These are phyloP conservation scores for Ogataea paradorogensis DNA, from an alignment of 805 yeast species.

Conservation along the genomic window DNA sequence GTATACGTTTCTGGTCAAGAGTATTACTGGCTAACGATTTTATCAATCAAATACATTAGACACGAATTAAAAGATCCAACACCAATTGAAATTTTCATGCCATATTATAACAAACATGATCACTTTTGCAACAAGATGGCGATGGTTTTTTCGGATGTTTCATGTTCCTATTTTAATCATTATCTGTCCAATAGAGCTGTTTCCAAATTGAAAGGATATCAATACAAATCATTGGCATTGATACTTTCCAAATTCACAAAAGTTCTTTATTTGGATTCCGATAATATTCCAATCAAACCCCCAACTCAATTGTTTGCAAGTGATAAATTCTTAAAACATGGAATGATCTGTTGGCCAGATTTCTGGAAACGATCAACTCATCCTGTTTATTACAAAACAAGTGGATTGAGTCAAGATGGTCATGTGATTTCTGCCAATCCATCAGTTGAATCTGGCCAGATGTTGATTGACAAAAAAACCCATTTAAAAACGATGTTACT, in stretches of 20 bases:
- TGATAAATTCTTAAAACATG: constrained; percentile 40
- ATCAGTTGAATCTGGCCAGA: constrained; percentile 69
- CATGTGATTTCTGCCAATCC: constrained; percentile 43
- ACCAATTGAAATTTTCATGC: constrained; percentile 51
- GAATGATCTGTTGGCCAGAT: constrained; percentile 63
- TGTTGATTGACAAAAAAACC: constrained; percentile 55
- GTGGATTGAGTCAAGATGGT: constrained; percentile 38
- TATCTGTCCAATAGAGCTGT: constrained; percentile 26
- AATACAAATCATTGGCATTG: constrained; percentile 49
- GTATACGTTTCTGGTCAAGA: constrained; percentile 32
- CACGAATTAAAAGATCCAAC: constrained; percentile 24
- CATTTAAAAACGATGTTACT: constrained; percentile 59
- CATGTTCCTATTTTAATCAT: constrained; percentile 43
- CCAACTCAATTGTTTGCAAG: constrained; percentile 43
- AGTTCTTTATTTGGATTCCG: constrained; percentile 47
- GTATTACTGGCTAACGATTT: constrained; percentile 30
- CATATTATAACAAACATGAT: constrained; percentile 40
- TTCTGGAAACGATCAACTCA: constrained; percentile 64
- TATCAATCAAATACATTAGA: constrained; percentile 32
- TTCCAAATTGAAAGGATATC: constrained; percentile 37
- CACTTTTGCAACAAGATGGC: constrained; percentile 42
- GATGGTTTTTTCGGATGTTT: constrained; percentile 36
- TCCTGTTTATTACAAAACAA: constrained; percentile 49
- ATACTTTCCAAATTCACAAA: constrained; percentile 45
- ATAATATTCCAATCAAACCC: constrained; percentile 42